Base-by-base conservation (phyloP, 768 basidiomycete species). In the Gyrodon lividus region DNA sequence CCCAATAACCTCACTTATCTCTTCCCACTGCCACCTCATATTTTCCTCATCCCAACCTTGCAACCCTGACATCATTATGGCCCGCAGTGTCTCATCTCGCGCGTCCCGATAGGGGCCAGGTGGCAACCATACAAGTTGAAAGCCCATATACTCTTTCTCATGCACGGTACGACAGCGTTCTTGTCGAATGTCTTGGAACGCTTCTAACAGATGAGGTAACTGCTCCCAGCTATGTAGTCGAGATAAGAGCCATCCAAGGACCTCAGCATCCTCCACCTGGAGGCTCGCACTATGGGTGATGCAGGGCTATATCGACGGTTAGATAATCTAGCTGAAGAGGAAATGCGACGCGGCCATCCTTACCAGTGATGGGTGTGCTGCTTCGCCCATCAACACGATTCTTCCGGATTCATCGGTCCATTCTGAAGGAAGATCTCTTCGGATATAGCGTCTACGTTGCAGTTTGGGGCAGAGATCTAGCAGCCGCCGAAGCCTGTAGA, bases 101-200 rank as follows among this genome's bases (percentile, higher is more conserved):
- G 60, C 58, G 22, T 75, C 64, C 46, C 74, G 76, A 43, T 60
- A 59, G 10, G 72, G 70, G 5, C 80, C 81, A 16, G 59, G 59
- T 12, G 76, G 73, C 20, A 74, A 56, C 44, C 66, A 70, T 30
- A 80, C 64, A 62, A 77, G 68, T 20, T 59, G 57, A 37, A 74
- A 70, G 50, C 76, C 76, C 35, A 63, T 62, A 46, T 68, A 58
- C 52, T 80, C 78, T 58, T 71, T 74, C 45, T 68, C 63, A 44
- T 75, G 71, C 13, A 78, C 71, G 12, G 54, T 57, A 17, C 61
- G 63, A 50, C 72, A 77, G 12, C 79, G 74, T 12, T 70, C 61
- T 59, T 78, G 72, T 39, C 81, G 74, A 50, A 82, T 70, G 43
- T 83, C 82, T 59, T 82, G 78, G 64, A 79, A 82, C 7, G 77